phyloP scores from a whole-genome alignment of 257 asterid species.

The Solanum tacnaense region DNA sequence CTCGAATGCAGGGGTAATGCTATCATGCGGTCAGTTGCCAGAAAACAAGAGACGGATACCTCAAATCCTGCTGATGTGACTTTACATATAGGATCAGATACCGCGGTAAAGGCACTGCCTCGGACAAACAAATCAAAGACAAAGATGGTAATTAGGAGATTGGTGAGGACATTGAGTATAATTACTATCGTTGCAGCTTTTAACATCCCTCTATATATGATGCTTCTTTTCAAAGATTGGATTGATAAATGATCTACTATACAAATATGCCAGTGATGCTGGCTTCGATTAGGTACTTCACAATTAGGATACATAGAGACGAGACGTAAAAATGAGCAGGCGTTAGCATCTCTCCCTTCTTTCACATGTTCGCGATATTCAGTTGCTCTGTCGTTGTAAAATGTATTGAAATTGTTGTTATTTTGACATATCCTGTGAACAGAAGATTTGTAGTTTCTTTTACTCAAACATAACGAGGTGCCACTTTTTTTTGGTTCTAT shows the following conservation, averaged over 20 bases:
- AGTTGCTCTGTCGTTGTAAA: not conserved
- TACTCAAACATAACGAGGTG: not conserved
- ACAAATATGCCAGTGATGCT: not conserved
- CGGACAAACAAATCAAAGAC: constrained; percentile 42
- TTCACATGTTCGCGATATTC: not conserved
- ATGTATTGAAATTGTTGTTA: not conserved
- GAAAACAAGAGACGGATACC: constrained; percentile 33
- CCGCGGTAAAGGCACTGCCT: constrained; percentile 3
- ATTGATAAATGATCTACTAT: constrained; percentile 47
- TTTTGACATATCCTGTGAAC: not conserved
- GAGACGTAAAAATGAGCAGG: not conserved
- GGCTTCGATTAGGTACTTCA: not conserved
- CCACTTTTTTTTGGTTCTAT: not conserved
- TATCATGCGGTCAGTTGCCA: constrained; percentile 56
- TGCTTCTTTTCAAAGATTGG: constrained; percentile 90
- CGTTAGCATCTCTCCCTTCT: not conserved
- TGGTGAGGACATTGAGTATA: constrained; percentile 37
- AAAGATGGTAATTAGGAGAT: constrained; percentile 47
- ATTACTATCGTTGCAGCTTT: constrained; percentile 51
- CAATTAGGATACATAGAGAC: not conserved
- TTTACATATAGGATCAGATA: constrained; percentile 38
- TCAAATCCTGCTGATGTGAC: constrained; percentile 25
- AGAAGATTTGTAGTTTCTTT: not conserved
- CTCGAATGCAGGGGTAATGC: constrained; percentile 57
- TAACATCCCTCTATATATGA: constrained; percentile 68